Base-by-base conservation (phyloP, 306 rosid genomes). In the Comarum palustre region DNA sequence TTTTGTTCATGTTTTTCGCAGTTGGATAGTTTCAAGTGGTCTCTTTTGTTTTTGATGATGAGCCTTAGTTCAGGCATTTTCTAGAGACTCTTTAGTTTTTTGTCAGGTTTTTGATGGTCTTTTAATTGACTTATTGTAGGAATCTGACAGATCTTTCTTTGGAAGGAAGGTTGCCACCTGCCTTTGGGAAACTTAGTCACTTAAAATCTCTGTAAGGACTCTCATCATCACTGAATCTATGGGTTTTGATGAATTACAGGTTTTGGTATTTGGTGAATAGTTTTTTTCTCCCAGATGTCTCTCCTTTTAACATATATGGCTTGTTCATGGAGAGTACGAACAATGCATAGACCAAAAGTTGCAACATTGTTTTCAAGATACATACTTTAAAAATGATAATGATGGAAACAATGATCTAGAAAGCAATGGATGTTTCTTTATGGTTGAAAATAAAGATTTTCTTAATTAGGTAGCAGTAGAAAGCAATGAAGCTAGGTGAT, bases 111-210 rank as follows among this genome's bases (percentile, higher is more conserved):
- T 71, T 75, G 39, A 39, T 66, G 67, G 69, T 51, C 25, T 69
- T 66, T 47, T 15, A 75, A 54, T 79, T 77, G 42, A 60, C 67
- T 72, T 68, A 27, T 76, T 85, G 75, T 64, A 95, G 99, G 87
- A 83, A 87, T 72, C 82, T 95, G 77, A 88, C 74, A 20, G 88
- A 73, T 48, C 86, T 87, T 71, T 85, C 87, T 34, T 80, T 95
- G 83, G 85, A 82, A 78, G 99, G 97, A 72, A 90, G 89, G 45
- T 81, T 95, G 82, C 84, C 93, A 20, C 97, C 97, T 50, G 92
- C 88, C 76, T 89, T 95, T 78, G 92, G 93, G 36, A 87, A 77
- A 84, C 96, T 95, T 42, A 25, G 69, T 69, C 82, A 84, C 82
- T 78, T 95, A 51, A 83, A 65, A 82, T 82, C 80, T 68, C 88